phyloP scores from a whole-genome alignment of 106 monocot species.

The Acorus calamus region DNA sequence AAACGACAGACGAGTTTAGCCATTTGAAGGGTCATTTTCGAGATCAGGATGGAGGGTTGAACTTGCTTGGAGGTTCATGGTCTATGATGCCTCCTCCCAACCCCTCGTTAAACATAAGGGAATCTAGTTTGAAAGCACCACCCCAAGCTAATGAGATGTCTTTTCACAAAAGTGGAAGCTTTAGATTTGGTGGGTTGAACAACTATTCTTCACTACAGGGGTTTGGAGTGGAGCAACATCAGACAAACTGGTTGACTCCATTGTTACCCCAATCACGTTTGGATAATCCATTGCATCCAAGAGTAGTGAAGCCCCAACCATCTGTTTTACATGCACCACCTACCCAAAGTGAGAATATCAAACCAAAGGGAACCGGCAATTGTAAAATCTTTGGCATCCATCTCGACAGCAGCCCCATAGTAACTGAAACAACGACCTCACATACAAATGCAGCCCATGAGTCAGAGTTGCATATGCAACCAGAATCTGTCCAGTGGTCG shows the following conservation, averaged over 20 bases:
- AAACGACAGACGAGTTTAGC: conserved; percentile 5
- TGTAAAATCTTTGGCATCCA: conserved; percentile 14
- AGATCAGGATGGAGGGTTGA: conserved; percentile 18
- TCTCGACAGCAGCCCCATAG: neutral
- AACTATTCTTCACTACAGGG: conserved; percentile 11
- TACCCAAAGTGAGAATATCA: conserved; percentile 4
- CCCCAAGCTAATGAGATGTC: conserved; percentile 6
- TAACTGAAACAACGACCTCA: conserved; percentile 8
- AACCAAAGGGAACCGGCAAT: conserved; percentile 2
- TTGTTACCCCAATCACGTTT: conserved; percentile 9
- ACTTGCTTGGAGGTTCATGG: conserved; percentile 21
- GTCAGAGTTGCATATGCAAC: conserved; percentile 10
- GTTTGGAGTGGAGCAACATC: conserved; percentile 18
- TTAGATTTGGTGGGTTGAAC: conserved; percentile 3
- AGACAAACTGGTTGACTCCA: conserved; percentile 20
- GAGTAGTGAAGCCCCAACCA: conserved; percentile 29
- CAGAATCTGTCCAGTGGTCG: conserved; percentile 21
- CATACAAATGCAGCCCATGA: conserved; percentile 13
- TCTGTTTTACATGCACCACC: conserved; percentile 1
- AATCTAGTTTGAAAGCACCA: conserved; percentile 12
- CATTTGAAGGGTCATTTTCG: conserved; percentile 14
- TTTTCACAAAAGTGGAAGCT: conserved; percentile 10
- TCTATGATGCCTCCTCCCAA: conserved; percentile 21
- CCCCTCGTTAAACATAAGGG: conserved; percentile 1
- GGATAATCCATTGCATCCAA: conserved; percentile 19